A percentile compares a stretch with the other conserved stretches of the same genome.
These are phyloP conservation scores for Aspergillus fumigatus DNA, from an alignment of 2,329 filamentous ascomycete genomes.

Conservation along the genomic window DNA sequence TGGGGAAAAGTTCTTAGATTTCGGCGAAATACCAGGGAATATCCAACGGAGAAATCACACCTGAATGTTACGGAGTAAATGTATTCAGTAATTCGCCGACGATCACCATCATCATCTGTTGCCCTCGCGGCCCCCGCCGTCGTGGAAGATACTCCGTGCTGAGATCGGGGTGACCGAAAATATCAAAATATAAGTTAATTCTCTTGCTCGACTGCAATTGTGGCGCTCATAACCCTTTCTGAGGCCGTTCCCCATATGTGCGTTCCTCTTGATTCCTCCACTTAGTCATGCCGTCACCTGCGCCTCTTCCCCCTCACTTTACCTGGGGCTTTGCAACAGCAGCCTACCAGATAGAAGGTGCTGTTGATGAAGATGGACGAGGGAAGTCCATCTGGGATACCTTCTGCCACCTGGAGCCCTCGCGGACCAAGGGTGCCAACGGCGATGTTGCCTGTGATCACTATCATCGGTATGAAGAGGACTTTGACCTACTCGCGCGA, in stretches of 20 bases:
- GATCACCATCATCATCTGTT: neutral
- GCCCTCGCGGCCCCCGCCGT: no score
- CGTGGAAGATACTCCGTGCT: neutral
- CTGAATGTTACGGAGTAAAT: no score
- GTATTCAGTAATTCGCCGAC: neutral
- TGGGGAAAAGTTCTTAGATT: neutral
- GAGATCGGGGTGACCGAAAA: neutral
- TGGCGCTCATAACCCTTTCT: neutral
- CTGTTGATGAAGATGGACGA: constrained; percentile 34
- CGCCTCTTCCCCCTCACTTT: constrained; percentile 20
- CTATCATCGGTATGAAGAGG: constrained; percentile 45
- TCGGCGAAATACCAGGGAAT: neutral
- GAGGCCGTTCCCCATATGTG: neutral
- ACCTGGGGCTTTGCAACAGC: constrained; percentile 38
- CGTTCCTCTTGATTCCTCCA: neutral
- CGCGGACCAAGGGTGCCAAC: constrained; percentile 28
- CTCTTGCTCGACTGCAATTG: neutral
- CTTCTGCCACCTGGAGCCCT: constrained; percentile 27
- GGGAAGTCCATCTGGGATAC: constrained; percentile 38
- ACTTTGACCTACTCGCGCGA: constrained; percentile 25
- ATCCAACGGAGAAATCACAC: neutral
- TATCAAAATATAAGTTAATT: neutral
- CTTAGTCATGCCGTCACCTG: neutral
- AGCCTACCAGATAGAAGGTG: constrained; percentile 41
- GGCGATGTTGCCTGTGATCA: constrained; percentile 47